Base-by-base conservation (phyloP, 2,329 filamentous ascomycete genomes). In the Monosporascus sp. region DNA sequence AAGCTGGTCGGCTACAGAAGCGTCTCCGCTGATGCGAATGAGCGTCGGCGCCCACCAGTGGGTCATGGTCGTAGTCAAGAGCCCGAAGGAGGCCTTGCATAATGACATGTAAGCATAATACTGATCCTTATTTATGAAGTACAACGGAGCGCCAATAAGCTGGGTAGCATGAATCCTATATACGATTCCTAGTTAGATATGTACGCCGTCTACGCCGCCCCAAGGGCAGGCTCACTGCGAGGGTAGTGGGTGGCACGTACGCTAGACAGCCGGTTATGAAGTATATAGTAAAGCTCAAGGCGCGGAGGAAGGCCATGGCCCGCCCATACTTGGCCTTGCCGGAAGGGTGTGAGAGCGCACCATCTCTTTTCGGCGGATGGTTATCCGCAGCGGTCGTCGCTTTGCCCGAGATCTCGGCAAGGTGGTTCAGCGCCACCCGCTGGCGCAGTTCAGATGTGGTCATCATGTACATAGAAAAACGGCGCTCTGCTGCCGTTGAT, bases 21-120 rank as follows among this genome's bases (percentile, higher is more conserved):
- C 83, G 70, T 96, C 90, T 43, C 90, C 90, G 67, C 89, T 94
- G 63, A 96, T 87, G 51, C 89, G 80, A 52, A 96, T 86, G 5
- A 85, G 80, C 0, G 89, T 94, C 3, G 90, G 89, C n/a, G 88
- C 87, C 87, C 89, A 96, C 77, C 89, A 89, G 64, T 93, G 84
- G 15, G 89, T 95, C 76, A 93, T 84, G 45, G 86, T 87, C 20
- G 87, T 91, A 57, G 87, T 85, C 45, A 90, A 74, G 17, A 95
- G 79, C 38, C 88, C 89, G 68, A 95, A 95, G 2, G 83, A 89
- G 65, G 89, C 83, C 70, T 96, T 96, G 11, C 90, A 94, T 69
- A 90, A 81, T 41, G 89, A 85, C 83, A 96, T 95, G 73, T 90
- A 95, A 57, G 86, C 81, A 70, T 95, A 88, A 74, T 90, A 96